phyloP scores from a whole-genome alignment of 129 eudicot genomes.

The Flaveria robusta region DNA sequence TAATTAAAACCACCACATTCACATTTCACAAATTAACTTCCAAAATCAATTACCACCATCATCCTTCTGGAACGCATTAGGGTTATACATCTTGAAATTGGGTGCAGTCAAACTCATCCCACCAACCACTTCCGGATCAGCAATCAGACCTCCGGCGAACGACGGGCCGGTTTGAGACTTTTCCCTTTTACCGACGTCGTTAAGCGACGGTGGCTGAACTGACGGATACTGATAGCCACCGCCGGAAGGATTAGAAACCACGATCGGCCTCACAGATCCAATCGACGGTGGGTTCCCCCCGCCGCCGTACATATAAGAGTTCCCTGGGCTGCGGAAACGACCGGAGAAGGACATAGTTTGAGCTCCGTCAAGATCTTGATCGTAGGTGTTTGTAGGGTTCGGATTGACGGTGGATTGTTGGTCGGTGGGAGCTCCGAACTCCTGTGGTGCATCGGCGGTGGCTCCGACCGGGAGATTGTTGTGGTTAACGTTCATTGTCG shows the following conservation, averaged over 20 bases:
- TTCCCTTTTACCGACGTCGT: neutral
- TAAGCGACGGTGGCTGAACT: neutral
- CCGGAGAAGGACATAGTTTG: no score
- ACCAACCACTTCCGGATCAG: neutral
- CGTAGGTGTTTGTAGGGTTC: no score
- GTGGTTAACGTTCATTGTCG: neutral
- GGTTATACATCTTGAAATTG: neutral
- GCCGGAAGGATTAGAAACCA: neutral
- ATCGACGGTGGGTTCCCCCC: neutral
- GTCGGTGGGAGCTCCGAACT: neutral
- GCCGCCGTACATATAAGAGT: no score
- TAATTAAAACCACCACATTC: neutral
- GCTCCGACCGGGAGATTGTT: neutral
- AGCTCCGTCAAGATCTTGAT: no score
- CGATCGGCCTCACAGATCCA: neutral
- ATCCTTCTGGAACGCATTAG: neutral
- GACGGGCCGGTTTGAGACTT: neutral
- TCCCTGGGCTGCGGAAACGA: neutral
- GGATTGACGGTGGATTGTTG: neutral
- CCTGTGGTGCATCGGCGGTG: neutral
- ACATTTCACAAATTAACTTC: neutral
- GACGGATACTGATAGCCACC: neutral
- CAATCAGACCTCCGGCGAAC: neutral
- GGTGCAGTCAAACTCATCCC: neutral
- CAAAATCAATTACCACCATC: neutral